Evolutionary conservation across 2,329 filamentous ascomycete genomes (phyloP).

Genomic region (Zalaria sp.): DNA sequence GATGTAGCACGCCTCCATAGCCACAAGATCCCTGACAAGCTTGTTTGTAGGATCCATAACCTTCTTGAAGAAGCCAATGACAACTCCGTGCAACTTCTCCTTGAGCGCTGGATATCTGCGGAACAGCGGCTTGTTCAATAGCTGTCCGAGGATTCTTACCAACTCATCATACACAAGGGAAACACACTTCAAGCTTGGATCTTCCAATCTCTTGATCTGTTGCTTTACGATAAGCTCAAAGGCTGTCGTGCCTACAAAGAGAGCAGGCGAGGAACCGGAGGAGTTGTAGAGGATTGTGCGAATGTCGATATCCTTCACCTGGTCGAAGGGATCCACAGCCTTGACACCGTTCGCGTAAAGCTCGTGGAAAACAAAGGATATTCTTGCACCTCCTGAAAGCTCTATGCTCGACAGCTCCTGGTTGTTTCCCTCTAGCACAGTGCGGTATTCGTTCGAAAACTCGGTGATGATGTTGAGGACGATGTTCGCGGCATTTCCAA

Average conservation of each 20-base stretch:
- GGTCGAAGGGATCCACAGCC: constrained; percentile 92
- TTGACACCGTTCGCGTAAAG: constrained; percentile 96
- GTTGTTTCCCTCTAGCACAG: constrained; percentile 91
- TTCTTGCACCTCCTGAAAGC: constrained; percentile 90
- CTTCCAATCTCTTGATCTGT: constrained; percentile 91
- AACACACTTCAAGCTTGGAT: constrained; percentile 93
- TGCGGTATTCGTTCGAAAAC: constrained; percentile 95
- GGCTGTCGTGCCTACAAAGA: constrained; percentile 95
- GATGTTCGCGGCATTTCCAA: constrained; percentile 92
- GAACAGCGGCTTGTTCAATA: constrained; percentile 80
- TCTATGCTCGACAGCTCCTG: constrained; percentile 89
- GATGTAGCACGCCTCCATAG: constrained; percentile 95
- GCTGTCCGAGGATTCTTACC: constrained; percentile 83
- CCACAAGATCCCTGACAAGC: constrained; percentile 79
- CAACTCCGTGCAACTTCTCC: constrained; percentile 89
- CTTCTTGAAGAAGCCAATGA: constrained; percentile 94
- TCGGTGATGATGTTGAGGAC: constrained; percentile 98
- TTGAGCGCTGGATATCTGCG: constrained; percentile 86
- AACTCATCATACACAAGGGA: constrained; percentile 95
- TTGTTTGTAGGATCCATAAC: constrained; percentile 98
- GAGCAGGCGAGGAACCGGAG: constrained; percentile 88
- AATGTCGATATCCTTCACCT: constrained; percentile 95
- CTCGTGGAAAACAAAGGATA: constrained; percentile 98
- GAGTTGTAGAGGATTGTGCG: constrained; percentile 97
- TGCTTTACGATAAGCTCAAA: constrained; percentile 98